phyloP scores from a whole-genome alignment of 1,139 yeast genomes.

The Zygoascus hellenicus region DNA sequence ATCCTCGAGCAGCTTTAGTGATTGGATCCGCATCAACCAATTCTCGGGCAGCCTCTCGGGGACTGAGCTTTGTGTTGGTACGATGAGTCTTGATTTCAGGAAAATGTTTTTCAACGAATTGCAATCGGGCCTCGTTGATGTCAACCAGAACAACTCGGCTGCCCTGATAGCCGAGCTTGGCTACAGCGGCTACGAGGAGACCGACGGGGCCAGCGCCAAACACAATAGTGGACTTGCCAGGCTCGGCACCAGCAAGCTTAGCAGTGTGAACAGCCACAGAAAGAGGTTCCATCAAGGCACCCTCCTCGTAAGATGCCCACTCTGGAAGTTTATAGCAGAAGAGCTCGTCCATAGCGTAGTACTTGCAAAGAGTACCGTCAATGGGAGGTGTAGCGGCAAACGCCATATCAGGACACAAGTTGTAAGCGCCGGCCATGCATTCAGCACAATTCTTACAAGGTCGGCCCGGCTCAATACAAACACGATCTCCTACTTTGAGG shows the following conservation, averaged over 20 bases:
- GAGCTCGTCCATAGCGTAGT: slow-evolving; percentile 75
- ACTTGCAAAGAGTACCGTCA: slow-evolving; percentile 65
- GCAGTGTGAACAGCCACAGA: slow-evolving; percentile 83
- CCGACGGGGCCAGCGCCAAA: slow-evolving; percentile 96
- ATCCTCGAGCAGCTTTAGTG: slow-evolving; percentile 37
- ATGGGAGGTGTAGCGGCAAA: slow-evolving; percentile 87
- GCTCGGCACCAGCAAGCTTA: slow-evolving; percentile 54
- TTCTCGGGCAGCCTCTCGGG: slow-evolving; percentile 34
- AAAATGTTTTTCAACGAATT: slow-evolving; percentile 19
- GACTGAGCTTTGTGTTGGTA: slow-evolving; percentile 24
- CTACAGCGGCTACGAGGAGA: slow-evolving; percentile 66
- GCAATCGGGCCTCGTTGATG: slow-evolving; percentile 18
- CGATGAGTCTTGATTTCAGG: slow-evolving; percentile 18
- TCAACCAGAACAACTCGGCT: slow-evolving; percentile 59
- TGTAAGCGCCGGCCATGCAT: slow-evolving; percentile 66
- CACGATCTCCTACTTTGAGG: slow-evolving; percentile 34
- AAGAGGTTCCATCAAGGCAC: slow-evolving; percentile 85
- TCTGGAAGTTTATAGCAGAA: slow-evolving; percentile 77
- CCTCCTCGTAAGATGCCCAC: slow-evolving; percentile 70
- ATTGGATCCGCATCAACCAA: slow-evolving; percentile 32
- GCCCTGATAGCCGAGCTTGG: slow-evolving; percentile 69
- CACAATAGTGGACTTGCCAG: slow-evolving; percentile 72
- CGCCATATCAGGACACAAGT: slow-evolving; percentile 74
- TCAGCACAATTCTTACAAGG: slow-evolving; percentile 36
- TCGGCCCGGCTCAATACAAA: slow-evolving; percentile 77